A percentile compares a stretch with the other conserved stretches of the same genome.
phyloP scores from a whole-genome alignment of 345 rosid species.

The Bruguiera gymnorhiza region DNA sequence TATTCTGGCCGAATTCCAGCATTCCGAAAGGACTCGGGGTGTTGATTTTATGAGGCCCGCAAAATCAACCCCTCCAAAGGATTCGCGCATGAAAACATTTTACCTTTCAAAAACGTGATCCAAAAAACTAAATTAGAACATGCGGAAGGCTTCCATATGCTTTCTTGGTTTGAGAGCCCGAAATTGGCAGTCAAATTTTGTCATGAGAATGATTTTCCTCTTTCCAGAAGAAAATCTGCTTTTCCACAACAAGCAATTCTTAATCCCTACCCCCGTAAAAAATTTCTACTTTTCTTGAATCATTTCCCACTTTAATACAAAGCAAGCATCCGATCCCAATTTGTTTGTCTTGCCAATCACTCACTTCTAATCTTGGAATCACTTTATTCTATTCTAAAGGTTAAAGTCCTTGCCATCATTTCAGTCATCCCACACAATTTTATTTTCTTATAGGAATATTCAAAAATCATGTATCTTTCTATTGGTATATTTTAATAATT shows the following conservation, averaged over 20 bases:
- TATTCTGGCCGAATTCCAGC: too few relatives aligned
- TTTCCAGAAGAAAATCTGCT: slow-evolving; percentile 8
- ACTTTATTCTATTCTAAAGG: slow-evolving; percentile 11
- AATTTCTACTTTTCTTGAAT: slow-evolving; percentile 16
- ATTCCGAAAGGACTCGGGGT: too few relatives aligned
- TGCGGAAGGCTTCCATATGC: not conserved
- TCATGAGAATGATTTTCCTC: slow-evolving; percentile 12
- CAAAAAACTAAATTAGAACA: not conserved
- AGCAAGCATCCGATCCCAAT: slow-evolving; percentile 42
- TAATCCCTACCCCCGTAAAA: not conserved
- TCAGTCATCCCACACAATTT: slow-evolving; percentile 13
- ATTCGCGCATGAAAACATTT: too few relatives aligned
- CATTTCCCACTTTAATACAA: slow-evolving; percentile 20
- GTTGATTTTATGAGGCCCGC: too few relatives aligned
- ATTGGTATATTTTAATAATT: not conserved
- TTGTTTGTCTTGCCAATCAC: slow-evolving; percentile 19
- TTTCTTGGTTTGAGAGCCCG: slow-evolving; percentile 6
- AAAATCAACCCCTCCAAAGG: too few relatives aligned
- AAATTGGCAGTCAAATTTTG: not conserved
- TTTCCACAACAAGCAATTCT: slow-evolving; percentile 7
- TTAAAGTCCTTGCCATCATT: slow-evolving; percentile 17
- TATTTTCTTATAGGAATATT: slow-evolving; percentile 30
- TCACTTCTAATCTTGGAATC: slow-evolving; percentile 25
- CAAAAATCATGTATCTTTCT: slow-evolving; percentile 12
- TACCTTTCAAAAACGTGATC: not conserved